Percentiles rank a stretch among this genome's conserved stretches.
These are phyloP conservation scores for Sporothrix dimorphospora DNA, from an alignment of 2,329 filamentous ascomycete genomes.

Conservation along the genomic window DNA sequence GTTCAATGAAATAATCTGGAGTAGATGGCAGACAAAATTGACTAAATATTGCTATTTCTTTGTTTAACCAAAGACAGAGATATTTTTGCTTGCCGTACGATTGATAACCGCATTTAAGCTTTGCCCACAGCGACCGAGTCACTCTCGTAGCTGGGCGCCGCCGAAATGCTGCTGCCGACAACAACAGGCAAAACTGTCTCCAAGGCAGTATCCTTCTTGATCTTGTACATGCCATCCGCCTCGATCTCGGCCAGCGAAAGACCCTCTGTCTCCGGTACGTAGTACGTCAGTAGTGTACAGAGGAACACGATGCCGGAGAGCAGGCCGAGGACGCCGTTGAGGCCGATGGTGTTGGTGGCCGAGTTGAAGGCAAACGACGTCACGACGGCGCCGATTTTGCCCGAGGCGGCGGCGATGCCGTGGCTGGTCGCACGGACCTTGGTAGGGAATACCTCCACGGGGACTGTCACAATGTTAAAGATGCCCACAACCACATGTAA, in stretches of 20 bases:
- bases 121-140: not conserved
- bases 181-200: not conserved
- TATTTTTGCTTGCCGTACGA: not conserved
- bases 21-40: no score
- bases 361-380: slow-evolving; percentile 13
- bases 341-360: not conserved
- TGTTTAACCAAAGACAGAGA: no score
- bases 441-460: slow-evolving; percentile 1
- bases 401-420: not conserved
- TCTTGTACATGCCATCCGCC: slow-evolving; percentile 6
- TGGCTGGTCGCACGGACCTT: slow-evolving; percentile 7
- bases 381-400: slow-evolving; percentile 1
- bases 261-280: not conserved
- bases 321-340: slow-evolving; percentile 12
- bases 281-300: slow-evolving; percentile 3
- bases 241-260: not conserved
- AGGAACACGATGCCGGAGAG: slow-evolving; percentile 15
- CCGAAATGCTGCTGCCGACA: not conserved
- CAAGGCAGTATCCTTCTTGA: not conserved
- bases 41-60: no score
- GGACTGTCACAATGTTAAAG: not conserved
- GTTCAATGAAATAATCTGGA: no score
- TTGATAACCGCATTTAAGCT: not conserved
- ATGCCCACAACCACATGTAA: no score
- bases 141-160: not conserved